These are phyloP conservation scores for Tuber melanosporum DNA, from an alignment of 495 filamentous ascomycete species.

Conservation along the genomic window DNA sequence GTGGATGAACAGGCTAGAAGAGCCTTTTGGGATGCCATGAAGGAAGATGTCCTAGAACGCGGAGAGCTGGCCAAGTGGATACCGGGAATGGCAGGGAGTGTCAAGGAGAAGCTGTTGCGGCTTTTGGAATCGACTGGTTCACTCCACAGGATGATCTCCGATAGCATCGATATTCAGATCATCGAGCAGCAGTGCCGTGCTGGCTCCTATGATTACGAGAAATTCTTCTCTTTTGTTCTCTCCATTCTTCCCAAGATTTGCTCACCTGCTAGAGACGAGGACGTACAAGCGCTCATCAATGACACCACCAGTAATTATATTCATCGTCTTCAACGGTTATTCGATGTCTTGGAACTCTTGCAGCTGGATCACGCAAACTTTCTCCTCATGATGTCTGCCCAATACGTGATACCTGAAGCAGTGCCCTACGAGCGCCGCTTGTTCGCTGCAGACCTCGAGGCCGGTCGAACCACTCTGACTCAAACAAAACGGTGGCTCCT, in stretches of 20 bases:
- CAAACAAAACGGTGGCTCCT: conserved; percentile 68
- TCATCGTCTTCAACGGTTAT: conserved; percentile 71
- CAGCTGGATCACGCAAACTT: conserved; percentile 96
- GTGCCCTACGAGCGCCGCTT: conserved; percentile 69
- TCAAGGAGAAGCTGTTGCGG: conserved; percentile 73
- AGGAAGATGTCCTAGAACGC: conserved; percentile 57
- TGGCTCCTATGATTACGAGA: conserved; percentile 86
- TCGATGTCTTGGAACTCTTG: conserved; percentile 80
- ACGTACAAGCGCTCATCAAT: conserved; percentile 70
- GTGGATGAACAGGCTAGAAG: conserved; percentile 45
- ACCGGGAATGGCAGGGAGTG: conserved; percentile 74
- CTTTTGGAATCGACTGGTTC: conserved; percentile 72
- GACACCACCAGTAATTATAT: conserved; percentile 73
- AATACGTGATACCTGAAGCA: conserved; percentile 73
- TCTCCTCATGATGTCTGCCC: conserved; percentile 71
- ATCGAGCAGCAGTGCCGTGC: conserved; percentile 68
- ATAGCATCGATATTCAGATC: conserved; percentile 72
- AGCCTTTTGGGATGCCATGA: conserved; percentile 72
- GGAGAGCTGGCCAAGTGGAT: conserved; percentile 70
- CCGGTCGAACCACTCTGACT: conserved; percentile 53
- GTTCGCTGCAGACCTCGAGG: conserved; percentile 64
- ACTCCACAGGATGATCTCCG: conserved; percentile 75
- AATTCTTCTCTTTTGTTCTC: conserved; percentile 86
- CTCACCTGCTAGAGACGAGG: conserved; percentile 79
- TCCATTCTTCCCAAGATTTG: conserved; percentile 87